Percentiles rank a stretch among this genome's conserved stretches.
Conservation (phyloP, 2,329 filamentous ascomycete genomes). For the Podosphaera xanthii region DNA sequence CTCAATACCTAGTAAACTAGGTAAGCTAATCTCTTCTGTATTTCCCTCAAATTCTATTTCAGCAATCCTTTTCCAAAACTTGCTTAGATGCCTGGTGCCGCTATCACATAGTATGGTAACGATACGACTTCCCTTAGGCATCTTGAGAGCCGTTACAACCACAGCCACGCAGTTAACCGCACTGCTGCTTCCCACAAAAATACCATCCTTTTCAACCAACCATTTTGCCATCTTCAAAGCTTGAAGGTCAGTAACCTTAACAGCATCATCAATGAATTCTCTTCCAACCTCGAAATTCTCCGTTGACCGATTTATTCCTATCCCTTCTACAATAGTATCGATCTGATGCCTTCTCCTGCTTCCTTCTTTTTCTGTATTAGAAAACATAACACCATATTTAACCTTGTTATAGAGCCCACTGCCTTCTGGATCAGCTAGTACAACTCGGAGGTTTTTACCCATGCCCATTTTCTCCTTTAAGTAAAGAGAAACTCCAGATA, state of each 20-base stretch:
- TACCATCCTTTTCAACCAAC: conserved; percentile 84
- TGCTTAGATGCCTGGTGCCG: conserved; percentile 63
- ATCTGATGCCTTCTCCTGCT: conserved; percentile 77
- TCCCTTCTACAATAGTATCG: conserved; percentile 86
- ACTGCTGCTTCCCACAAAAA: conserved; percentile 85
- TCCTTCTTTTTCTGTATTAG: conserved; percentile 68
- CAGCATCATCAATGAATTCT: conserved; percentile 71
- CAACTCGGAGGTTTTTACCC: conserved; percentile 30
- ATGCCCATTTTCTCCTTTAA: conserved; percentile 39
- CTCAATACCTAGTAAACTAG: conserved; percentile 25
- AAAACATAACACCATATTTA: conserved; percentile 89
- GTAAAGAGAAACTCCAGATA: conserved; percentile 65
- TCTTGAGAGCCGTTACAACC: conserved; percentile 38
- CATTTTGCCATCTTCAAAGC: conserved; percentile 86
- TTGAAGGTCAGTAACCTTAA: conserved; percentile 71
- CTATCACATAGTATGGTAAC: conserved; percentile 73
- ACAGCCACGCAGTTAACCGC: conserved; percentile 89
- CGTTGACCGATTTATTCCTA: conserved; percentile 88
- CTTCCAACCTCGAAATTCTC: conserved; percentile 76
- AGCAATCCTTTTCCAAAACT: conserved; percentile 59
- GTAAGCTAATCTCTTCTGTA: conserved; percentile 23
- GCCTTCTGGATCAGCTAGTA: conserved; percentile 84
- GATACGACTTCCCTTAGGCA: conserved; percentile 38
- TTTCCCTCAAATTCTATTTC: conserved; percentile 44
- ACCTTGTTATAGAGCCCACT: conserved; percentile 85